Base-by-base conservation (phyloP, 2,329 filamentous ascomycete genomes). In the Colletotrichum lupini region DNA sequence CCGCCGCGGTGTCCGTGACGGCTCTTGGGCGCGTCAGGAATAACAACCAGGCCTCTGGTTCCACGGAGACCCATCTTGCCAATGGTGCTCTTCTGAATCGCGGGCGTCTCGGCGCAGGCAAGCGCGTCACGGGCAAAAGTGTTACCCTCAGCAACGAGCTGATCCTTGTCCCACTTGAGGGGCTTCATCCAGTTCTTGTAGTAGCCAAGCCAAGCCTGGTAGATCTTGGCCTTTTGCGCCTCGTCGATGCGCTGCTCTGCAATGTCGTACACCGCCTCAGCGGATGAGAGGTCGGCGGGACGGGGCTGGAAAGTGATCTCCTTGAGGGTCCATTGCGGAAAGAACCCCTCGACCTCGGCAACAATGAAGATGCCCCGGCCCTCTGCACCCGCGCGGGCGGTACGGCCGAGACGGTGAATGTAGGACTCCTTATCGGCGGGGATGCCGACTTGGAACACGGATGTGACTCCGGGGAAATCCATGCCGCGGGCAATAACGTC, bases 401-500 rank as follows among this genome's bases (percentile, higher is more conserved):
- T 93, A 59, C 91, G 90, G 66, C 92, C 91, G 14, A 93, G 85
- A 55, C 91, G 90, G 79, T 93, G 92, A 72, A 93, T 89, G 82
- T 93, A 93, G 60, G 89, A 88, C 79, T 92, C 89, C 75, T 88
- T 87, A 76, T 89, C 87, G 5, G 84, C 82, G 11, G 91, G 90
- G 5, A 91, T 80, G 67, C 91, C 90, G 22, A 91, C 82, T 79
- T 93, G 91, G 76, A 93, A 87, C 67, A 93, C 90, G 74, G 91
- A 89, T 19, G 90, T 92, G 49, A 93, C 91, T n/a, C 88, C 86
- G 0, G 92, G 92, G 79, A 93, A 93, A 77, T 94, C 92, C 90
- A 94, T 93, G 76, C 92, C 92, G 75, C 92, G 90, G 12, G 92
- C 92, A 28, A 92, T 90, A 49, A 94, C 91, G 77, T 94, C 92